Conservation (phyloP, 768 basidiomycete genomes). For the Asterophora lycoperdoides region DNA sequence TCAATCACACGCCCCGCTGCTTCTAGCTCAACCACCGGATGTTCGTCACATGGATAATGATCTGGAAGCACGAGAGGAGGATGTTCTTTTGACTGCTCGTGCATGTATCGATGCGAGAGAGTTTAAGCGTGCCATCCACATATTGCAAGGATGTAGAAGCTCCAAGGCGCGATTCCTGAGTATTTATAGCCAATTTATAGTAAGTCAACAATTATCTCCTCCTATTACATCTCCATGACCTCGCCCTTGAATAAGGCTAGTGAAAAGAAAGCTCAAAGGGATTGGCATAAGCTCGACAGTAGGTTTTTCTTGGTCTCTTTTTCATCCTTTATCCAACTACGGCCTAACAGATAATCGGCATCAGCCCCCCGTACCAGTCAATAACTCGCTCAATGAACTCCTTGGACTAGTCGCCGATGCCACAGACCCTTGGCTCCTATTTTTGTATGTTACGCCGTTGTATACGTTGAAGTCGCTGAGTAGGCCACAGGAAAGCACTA, state of each 20-base stretch:
- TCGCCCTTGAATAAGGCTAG: slow-evolving; percentile 49
- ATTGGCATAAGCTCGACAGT: slow-evolving; percentile 85
- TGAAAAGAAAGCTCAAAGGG: slow-evolving; percentile 77
- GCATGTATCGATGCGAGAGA: slow-evolving; percentile 76
- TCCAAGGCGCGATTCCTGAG: slow-evolving; percentile 72
- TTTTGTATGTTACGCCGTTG: slow-evolving; percentile 52
- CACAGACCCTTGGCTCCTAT: slow-evolving; percentile 79
- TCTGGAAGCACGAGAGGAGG: slow-evolving; percentile 60
- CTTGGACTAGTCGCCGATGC: slow-evolving; percentile 53
- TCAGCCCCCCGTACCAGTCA: slow-evolving; percentile 65
- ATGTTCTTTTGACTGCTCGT: slow-evolving; percentile 67
- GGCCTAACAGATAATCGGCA: slow-evolving; percentile 54
- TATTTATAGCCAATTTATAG: slow-evolving; percentile 81
- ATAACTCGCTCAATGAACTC: slow-evolving; percentile 52
- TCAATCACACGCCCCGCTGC: slow-evolving; percentile 35
- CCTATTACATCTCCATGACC: slow-evolving; percentile 3
- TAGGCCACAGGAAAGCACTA: slow-evolving; percentile 63
- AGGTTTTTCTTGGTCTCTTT: slow-evolving; percentile 21
- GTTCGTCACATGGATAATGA: slow-evolving; percentile 37
- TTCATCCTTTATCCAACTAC: background rate
- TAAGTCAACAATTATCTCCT: slow-evolving; percentile 41
- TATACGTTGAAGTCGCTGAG: slow-evolving; percentile 4
- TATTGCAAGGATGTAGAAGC: slow-evolving; percentile 62
- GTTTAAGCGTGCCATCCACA: slow-evolving; percentile 64
- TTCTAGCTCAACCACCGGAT: slow-evolving; percentile 29